Percentiles rank a stretch among this genome's conserved stretches.
phyloP scores from a whole-genome alignment of 163 green algal genomes.

The Scenedesmus sp. region DNA sequence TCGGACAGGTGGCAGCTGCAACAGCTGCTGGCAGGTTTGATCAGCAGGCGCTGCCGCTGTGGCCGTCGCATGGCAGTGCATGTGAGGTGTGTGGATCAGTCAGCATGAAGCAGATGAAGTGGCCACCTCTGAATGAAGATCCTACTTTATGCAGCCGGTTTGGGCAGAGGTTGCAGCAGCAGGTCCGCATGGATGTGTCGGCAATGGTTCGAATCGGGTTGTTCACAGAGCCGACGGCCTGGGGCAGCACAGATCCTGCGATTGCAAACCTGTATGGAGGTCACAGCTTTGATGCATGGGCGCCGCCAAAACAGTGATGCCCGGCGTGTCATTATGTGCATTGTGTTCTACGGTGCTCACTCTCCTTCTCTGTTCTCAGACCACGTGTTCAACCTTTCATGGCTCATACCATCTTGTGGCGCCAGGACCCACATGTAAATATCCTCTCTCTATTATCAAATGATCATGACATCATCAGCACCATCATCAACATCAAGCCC shows the following conservation, averaged over 20 bases:
- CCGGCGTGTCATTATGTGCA: no score
- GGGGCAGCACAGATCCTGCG: neutral
- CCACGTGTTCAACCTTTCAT: no score
- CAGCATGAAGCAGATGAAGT: neutral
- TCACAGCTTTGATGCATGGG: neutral
- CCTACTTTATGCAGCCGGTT: neutral
- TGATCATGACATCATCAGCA: no score
- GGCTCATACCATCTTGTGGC: no score
- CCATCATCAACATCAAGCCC: no score
- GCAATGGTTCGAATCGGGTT: neutral
- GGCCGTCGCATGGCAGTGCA: neutral
- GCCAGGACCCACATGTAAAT: no score
- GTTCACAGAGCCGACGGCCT: neutral
- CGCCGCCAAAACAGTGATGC: no score
- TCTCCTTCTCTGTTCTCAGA: no score
- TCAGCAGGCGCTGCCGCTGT: neutral
- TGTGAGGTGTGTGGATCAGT: neutral
- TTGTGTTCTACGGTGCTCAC: no score
- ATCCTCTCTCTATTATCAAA: no score
- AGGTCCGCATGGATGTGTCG: neutral
- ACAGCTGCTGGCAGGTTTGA: neutral
- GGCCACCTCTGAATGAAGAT: neutral
- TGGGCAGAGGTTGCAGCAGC: neutral
- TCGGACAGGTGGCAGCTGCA: neutral
- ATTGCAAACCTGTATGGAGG: neutral